phyloP scores from a whole-genome alignment of 1,284 basidiomycete genomes.

The Irpex lacteus region DNA sequence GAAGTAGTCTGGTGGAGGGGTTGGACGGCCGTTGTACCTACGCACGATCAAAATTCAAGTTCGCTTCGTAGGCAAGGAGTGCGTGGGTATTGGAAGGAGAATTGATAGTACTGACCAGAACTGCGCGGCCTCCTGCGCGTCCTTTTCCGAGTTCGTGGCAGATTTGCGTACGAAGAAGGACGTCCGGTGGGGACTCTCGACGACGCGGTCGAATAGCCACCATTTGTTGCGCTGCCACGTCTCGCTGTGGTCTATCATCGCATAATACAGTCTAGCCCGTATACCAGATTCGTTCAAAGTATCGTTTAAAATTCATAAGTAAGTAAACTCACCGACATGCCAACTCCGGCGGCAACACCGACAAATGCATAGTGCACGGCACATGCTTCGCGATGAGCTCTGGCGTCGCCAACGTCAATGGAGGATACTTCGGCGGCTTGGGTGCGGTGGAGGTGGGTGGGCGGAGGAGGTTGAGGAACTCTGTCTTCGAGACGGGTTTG shows the following conservation, averaged over 20 bases:
- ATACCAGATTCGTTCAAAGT: too few relatives aligned
- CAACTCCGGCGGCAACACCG: conserved; percentile 66
- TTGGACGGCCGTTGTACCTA: conserved; percentile 79
- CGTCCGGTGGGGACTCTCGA: conserved; percentile 83
- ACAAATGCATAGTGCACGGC: conserved; percentile 74
- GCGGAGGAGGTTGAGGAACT: conserved; percentile 48
- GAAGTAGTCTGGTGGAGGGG: conserved; percentile 58
- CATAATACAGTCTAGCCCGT: conserved; percentile 53
- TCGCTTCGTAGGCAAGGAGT: background rate
- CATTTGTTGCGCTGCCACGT: conserved; percentile 76
- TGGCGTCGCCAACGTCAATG: conserved; percentile 56
- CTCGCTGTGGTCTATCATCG: conserved; percentile 59
- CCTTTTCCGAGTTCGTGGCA: conserved; percentile 35
- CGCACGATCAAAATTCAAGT: background rate
- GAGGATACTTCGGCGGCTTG: conserved; percentile 36
- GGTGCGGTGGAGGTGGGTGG: conserved; percentile 40
- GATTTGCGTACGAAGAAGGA: conserved; percentile 64
- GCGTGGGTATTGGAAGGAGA: too few relatives aligned
- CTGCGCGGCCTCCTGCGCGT: conserved; percentile 64
- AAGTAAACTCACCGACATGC: conserved; percentile 42
- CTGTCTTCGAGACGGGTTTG: conserved; percentile 29
- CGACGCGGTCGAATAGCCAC: conserved; percentile 80
- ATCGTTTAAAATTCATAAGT: too few relatives aligned
- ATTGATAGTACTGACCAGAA: conserved; percentile 48
- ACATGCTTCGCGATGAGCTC: conserved; percentile 65